Base-by-base conservation (phyloP, 106 monocot genomes). In the Acorus gramineus region DNA sequence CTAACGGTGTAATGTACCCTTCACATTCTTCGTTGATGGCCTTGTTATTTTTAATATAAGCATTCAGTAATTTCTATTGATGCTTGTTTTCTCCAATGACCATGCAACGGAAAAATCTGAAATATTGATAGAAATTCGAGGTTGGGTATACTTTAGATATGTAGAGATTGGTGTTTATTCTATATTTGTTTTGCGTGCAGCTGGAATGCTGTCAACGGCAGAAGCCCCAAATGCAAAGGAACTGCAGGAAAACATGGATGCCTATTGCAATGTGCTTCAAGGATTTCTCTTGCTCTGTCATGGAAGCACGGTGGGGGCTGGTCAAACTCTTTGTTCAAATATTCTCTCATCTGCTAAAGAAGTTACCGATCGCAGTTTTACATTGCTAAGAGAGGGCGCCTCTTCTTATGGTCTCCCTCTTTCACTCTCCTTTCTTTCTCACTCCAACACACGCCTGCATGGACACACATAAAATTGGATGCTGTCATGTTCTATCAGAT, bases 181-280 rank as follows among this genome's bases (percentile, higher is more conserved):
- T 45, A 4, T 4, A 12, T 59, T 49, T 56, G 55, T 47, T 56
- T 9, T 13, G 28, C 11, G 46, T 81, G 46, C 82, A 96, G 95
- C 82, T 82, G 95, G 90, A 64, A 87, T 90, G 82, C 78, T 96
- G 60, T 96, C 84, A 82, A 73, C 74, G 57, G 87, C 80, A 65
- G 86, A 78, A 57, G 42, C 69, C 53, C 79, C 84, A 60, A 74
- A 96, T 70, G 72, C 72, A 2, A 74, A 66, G 67, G 74, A 82
- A 57, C 42, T 96, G 62, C 82, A 90, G 50, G 82, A 87, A 49
- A 82, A 81, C 76, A 79, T 96, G 62, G 77, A 63, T 11, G 67
- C 69, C 53, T 90, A 85, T 55, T 87, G 77, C 68, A 96, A 96
- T 57, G 7, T 73, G 53, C 90, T 96, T 74, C 75, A 90, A 46